These are phyloP conservation scores for Epichloe gansuensis DNA, from an alignment of 2,329 filamentous ascomycete species.

Conservation along the genomic window DNA sequence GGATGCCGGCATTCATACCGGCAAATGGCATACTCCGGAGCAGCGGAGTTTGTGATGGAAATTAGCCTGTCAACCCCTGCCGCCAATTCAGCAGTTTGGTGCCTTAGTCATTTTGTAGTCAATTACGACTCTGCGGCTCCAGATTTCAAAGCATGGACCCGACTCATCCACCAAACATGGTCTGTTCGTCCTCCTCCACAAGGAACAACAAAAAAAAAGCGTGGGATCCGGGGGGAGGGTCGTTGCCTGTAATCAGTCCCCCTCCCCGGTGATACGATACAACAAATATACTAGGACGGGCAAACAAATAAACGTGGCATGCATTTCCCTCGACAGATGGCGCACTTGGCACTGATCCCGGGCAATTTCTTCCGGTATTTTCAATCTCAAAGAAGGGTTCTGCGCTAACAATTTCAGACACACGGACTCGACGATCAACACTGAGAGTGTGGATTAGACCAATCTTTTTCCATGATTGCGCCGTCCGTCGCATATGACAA, in stretches of 20 bases:
- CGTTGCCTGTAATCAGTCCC: too few relatives aligned
- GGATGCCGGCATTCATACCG: not conserved
- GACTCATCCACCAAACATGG: too few relatives aligned
- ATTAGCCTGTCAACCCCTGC: not conserved
- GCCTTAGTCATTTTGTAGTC: not conserved
- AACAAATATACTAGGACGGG: too few relatives aligned
- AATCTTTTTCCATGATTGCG: not conserved
- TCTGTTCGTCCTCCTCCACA: too few relatives aligned
- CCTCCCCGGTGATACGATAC: too few relatives aligned
- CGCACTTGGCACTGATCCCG: not conserved
- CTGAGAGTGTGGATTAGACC: not conserved
- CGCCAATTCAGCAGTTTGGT: not conserved
- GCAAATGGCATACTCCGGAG: not conserved
- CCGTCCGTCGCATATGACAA: slow-evolving; percentile 7
- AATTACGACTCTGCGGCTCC: too few relatives aligned
- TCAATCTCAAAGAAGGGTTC: slow-evolving; percentile 2
- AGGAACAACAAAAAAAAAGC: too few relatives aligned
- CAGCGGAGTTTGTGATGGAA: not conserved
- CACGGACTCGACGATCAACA: slow-evolving; percentile 6
- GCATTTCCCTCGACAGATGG: not conserved
- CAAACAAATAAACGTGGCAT: not conserved
- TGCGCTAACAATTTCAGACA: not conserved
- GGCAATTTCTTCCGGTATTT: slow-evolving; percentile 3
- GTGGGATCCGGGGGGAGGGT: too few relatives aligned
- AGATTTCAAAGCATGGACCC: too few relatives aligned